Evolutionary conservation across 2,329 filamentous ascomycete genomes (phyloP).

Genomic region (Akanthomyces uredinophilus): DNA sequence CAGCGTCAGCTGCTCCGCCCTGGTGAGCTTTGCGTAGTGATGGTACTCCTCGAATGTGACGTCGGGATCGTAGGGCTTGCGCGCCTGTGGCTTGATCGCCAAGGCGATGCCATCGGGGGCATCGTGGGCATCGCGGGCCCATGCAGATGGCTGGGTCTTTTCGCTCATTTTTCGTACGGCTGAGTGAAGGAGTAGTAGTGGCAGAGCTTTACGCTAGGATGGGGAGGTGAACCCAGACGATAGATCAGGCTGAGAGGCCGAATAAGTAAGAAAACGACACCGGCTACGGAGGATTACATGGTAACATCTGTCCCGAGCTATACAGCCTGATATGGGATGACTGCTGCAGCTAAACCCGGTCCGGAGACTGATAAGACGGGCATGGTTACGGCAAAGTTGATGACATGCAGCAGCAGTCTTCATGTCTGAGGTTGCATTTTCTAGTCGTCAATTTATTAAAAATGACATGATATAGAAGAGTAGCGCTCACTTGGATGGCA

Average conservation of each 20-base stretch:
- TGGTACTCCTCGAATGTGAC: conserved; percentile 25
- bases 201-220: background rate
- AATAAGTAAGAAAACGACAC: background rate
- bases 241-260: background rate
- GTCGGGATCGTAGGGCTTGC: conserved; percentile 20
- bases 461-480: too few relatives aligned
- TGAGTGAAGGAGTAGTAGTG: background rate
- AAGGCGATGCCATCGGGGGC: background rate
- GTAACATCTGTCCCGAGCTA: background rate
- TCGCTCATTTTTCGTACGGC: background rate
- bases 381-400: background rate
- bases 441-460: too few relatives aligned
- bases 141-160: background rate
- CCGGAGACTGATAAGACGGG: background rate
- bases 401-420: background rate
- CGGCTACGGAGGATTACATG: background rate
- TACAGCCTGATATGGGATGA: background rate
- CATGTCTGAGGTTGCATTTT: background rate
- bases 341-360: background rate
- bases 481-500: background rate
- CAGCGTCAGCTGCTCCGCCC: conserved; percentile 18
- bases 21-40: conserved; percentile 23
- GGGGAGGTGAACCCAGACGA: background rate
- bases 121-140: background rate
- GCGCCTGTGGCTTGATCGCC: conserved; percentile 13